Evolutionary conservation across 1,284 basidiomycete genomes (phyloP), one percentile per base, ranked within the genome.

Genomic region (Coniferiporia sulphurascens): DNA sequence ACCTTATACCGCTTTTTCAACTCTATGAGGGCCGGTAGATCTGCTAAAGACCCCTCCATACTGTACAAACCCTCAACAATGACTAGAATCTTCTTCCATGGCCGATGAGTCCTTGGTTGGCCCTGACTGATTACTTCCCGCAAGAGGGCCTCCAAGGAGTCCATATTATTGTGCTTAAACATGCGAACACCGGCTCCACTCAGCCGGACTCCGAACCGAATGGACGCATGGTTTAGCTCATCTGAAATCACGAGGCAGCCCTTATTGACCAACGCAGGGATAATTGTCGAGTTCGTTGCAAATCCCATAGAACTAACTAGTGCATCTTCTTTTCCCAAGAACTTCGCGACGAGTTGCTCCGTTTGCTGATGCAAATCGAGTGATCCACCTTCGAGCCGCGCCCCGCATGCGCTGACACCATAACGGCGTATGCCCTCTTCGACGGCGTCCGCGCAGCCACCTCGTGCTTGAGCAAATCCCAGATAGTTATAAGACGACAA

Each of bases 401-500:
- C 71, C 21, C 93, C 93, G 62, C 86, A 87, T 0, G 87, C 79
- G 12, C 87, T 85, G 38, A 97, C 76, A 45, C 95, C 95, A 69
- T 93, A 95, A 6, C 85, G 83, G 60, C 78, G 79, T 68, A 97
- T 83, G 10, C 79, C 76, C 65, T 90, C 87, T 69, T 95, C 93
- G 15, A 95, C 95, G 0, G 91, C 91, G 69, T 98, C 95, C 1
- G 96, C 91, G 69, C 95, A 98, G 9, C 91, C 91, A 32, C 97
- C 96, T 13, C 86, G 84, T 27, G 90, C 92, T 72, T 98, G 94
- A 0, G 96, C 96, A 69, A 99, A 99, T 4, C 97, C 96, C 67
- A 99, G 92, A 71, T 99, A 99, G 77, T 99, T 99, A 81, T 99
- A 99, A 4, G 95, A 98, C 8, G 94, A 96, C 66, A 98, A 89